A percentile compares a stretch with the other conserved stretches of the same genome.
Evolutionary conservation across 2,329 filamentous ascomycete genomes (phyloP).

Genomic region (Neoscytalidium dimidiatum): DNA sequence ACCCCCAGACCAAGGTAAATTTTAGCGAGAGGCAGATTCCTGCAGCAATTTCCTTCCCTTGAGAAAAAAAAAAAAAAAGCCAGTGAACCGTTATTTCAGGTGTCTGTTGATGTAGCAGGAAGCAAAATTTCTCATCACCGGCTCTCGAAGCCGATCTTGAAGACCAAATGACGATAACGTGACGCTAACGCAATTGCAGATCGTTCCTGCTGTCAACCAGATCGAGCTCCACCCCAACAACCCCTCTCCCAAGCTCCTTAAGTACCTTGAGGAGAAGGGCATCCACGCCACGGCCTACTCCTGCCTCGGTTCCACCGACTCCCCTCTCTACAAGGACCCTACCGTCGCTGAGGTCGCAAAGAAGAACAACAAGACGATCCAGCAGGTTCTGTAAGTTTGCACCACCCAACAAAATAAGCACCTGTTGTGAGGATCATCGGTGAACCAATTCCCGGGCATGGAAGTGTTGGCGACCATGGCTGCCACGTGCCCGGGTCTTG

Average conservation of each 20-base stretch:
- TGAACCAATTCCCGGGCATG: background rate
- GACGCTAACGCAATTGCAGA: constrained; percentile 29
- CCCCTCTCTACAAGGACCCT: constrained; percentile 67
- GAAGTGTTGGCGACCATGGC: background rate
- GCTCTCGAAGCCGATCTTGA: no score
- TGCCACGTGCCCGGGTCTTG: background rate
- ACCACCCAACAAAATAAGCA: no score
- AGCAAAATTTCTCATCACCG: background rate
- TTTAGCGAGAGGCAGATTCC: no score
- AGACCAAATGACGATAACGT: background rate
- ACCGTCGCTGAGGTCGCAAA: constrained; percentile 64
- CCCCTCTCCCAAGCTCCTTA: constrained; percentile 74
- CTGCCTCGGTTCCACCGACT: constrained; percentile 71
- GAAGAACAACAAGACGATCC: constrained; percentile 63
- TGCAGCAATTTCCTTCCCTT: background rate
- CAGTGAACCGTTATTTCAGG: background rate
- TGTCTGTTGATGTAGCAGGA: background rate
- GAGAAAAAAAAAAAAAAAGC: background rate
- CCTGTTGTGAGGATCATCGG: background rate
- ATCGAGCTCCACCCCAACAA: constrained; percentile 79
- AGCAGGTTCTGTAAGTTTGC: constrained; percentile 65
- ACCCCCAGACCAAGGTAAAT: constrained; percentile 58
- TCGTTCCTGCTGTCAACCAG: constrained; percentile 73
- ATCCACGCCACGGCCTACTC: constrained; percentile 78
- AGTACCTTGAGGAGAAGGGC: constrained; percentile 70